Conservation (phyloP, 495 filamentous ascomycete species). For the Trichoderma gamsii region DNA sequence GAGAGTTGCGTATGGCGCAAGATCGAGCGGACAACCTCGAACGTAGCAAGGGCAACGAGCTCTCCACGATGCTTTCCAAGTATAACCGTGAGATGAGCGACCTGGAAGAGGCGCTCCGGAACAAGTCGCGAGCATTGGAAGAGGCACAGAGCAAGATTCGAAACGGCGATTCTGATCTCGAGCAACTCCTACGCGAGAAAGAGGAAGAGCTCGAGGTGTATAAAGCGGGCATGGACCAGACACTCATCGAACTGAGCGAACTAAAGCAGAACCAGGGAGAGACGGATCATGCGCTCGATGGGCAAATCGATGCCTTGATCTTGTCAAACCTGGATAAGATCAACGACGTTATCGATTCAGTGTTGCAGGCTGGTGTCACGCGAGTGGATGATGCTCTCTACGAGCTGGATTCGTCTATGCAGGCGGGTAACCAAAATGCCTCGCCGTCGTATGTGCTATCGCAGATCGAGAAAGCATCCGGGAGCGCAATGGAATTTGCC, state of each 20-base stretch:
- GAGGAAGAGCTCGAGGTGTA: slow-evolving; percentile 96
- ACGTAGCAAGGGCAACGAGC: slow-evolving; percentile 83
- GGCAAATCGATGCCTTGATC: slow-evolving; percentile 82
- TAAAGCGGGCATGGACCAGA: slow-evolving; percentile 95
- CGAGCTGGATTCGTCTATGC: slow-evolving; percentile 94
- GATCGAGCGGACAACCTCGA: slow-evolving; percentile 93
- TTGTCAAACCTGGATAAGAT: slow-evolving; percentile 83
- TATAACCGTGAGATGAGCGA: slow-evolving; percentile 97
- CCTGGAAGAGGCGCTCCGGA: slow-evolving; percentile 84
- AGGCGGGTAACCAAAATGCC: slow-evolving; percentile 96
- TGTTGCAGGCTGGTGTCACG: slow-evolving; percentile 86
- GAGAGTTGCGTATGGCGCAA: slow-evolving; percentile 87
- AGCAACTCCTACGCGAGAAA: slow-evolving; percentile 77
- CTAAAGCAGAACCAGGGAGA: slow-evolving; percentile 62
- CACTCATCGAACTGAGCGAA: slow-evolving; percentile 84
- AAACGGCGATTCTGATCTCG: slow-evolving; percentile 79
- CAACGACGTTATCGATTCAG: slow-evolving; percentile 96
- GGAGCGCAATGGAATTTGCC: slow-evolving; percentile 90
- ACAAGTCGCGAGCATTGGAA: slow-evolving; percentile 83
- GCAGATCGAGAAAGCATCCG: slow-evolving; percentile 94
- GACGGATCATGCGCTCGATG: slow-evolving; percentile 76
- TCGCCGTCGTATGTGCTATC: slow-evolving; percentile 93
- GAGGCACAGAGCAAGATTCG: slow-evolving; percentile 68
- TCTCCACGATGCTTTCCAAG: slow-evolving; percentile 87
- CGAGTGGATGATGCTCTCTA: slow-evolving; percentile 95